Base-by-base conservation (phyloP, 768 basidiomycete species). In the Filobasidium wieringae region DNA sequence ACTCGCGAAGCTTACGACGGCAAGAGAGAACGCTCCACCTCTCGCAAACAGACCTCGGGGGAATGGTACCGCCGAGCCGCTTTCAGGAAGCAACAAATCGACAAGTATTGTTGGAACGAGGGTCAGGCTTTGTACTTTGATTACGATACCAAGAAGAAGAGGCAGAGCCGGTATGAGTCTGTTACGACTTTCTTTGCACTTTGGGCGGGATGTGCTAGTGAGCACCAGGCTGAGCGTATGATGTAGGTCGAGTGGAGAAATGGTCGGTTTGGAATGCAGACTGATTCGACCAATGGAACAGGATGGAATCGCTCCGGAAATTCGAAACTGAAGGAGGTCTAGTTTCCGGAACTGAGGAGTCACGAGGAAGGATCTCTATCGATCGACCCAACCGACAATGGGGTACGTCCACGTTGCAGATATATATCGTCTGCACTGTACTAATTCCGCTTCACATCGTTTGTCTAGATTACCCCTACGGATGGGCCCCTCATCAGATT, bases 361-460 rank as follows among this genome's bases (percentile, higher is more conserved):
- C 90, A 37, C 81, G 93, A 58, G 93, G 93, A 54, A 87, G 87
- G 72, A 92, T 97, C 58, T 93, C 92, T 15, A 78, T 99, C 54
- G 91, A 95, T 67, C 80, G 95, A 49, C 93, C 93, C 15, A 96
- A 96, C 76, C 87, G 93, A 62, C 93, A 99, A 70, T 99, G 93
- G 95, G 93, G 75, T 75, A 60, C 61, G 76, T 71, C 8, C 7
- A 6, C 17, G 17, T 4, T 40, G 37, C 37, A 17, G 17, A 40
- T 40, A 11, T 22, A 17, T 32, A 34, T 7, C 17, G 4, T 34
- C 36, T 40, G 27, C 11, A 5, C 45, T 57, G 7, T 36, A 7
- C 14, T 3, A 29, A 55, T 17, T 29, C 27, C 9, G n/a, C 30
- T 30, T 47, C 30, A 55, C 33, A 14, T 19, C 5, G 14, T 24